phyloP scores from a whole-genome alignment of 2,329 filamentous ascomycete genomes.

The Colletotrichum sp. region DNA sequence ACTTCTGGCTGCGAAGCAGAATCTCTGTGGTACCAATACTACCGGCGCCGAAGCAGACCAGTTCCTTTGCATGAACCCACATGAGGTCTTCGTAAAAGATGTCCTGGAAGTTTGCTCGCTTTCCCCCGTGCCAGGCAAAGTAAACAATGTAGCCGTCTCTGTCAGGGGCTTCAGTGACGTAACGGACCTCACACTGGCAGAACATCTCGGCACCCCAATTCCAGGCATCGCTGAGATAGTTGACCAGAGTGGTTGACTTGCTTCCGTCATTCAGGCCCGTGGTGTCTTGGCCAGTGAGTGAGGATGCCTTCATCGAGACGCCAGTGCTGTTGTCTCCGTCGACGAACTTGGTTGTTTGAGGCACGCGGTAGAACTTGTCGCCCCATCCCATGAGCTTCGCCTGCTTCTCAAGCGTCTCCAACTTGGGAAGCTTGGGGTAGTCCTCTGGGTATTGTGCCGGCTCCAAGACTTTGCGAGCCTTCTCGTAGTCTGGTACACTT shows the following conservation, averaged over 20 bases:
- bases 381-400: conserved; percentile 55
- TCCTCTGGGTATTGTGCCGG: conserved; percentile 62
- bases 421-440: conserved; percentile 62
- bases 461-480: conserved; percentile 60
- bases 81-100: conserved; percentile 64
- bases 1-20: conserved; percentile 62
- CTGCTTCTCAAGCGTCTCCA: conserved; percentile 62
- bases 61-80: conserved; percentile 70
- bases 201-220: conserved; percentile 77
- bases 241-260: conserved; percentile 70
- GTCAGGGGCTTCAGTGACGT: conserved; percentile 56
- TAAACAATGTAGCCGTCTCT: conserved; percentile 67
- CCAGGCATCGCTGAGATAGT: conserved; percentile 73
- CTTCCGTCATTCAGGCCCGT: conserved; percentile 72
- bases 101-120: conserved; percentile 57
- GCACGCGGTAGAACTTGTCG: conserved; percentile 59
- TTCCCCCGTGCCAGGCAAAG: conserved; percentile 68
- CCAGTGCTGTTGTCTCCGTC: conserved; percentile 66
- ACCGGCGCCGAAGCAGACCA: conserved; percentile 72
- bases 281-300: conserved; percentile 64
- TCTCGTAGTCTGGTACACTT: conserved; percentile 55
- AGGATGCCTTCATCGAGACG: conserved; percentile 66
- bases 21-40: conserved; percentile 71
- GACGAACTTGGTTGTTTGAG: conserved; percentile 67
- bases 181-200: conserved; percentile 70